Evolutionary conservation across 202 grass and related monocot species (phyloP).

Genomic region (Brachypodium distachyon): DNA sequence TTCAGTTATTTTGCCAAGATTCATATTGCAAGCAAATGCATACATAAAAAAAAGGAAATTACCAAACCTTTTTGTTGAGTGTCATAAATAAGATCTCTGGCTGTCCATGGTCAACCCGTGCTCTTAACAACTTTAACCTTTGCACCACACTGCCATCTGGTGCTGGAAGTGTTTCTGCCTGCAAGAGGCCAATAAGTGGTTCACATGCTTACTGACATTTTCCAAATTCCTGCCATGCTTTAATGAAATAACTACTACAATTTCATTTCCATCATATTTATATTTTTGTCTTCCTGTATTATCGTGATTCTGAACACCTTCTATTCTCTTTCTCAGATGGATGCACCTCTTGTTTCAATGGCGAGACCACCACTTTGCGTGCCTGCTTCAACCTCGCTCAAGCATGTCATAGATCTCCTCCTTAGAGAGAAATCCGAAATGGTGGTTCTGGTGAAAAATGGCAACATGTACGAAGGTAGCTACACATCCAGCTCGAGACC

Average conservation of each 20-base stretch:
- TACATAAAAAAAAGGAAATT: background rate
- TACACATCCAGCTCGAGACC: conserved; percentile 65
- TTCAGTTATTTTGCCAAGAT: background rate
- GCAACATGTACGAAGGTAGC: conserved; percentile 53
- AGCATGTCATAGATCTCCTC: conserved; percentile 62
- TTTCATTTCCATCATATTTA: background rate
- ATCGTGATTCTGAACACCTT: background rate
- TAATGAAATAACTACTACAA: background rate
- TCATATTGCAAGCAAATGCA: background rate
- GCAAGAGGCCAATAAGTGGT: background rate
- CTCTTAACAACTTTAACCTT: background rate
- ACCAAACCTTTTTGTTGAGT: background rate
- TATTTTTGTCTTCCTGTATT: background rate
- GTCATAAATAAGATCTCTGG: background rate
- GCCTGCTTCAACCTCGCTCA: conserved; percentile 50
- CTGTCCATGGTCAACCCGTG: background rate
- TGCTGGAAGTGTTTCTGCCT: background rate
- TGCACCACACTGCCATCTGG: background rate
- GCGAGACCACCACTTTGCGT: conserved; percentile 59
- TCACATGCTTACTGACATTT: background rate
- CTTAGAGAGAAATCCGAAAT: conserved; percentile 64
- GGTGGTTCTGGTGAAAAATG: conserved; percentile 55
- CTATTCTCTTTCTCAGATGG: conserved; percentile 37
- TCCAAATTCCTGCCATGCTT: background rate
- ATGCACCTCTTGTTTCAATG: conserved; percentile 62